Percentiles rank a stretch among this genome's conserved stretches.
phyloP scores from a whole-genome alignment of 2,329 filamentous ascomycete genomes.

The Paraconiothyrium brasiliense region DNA sequence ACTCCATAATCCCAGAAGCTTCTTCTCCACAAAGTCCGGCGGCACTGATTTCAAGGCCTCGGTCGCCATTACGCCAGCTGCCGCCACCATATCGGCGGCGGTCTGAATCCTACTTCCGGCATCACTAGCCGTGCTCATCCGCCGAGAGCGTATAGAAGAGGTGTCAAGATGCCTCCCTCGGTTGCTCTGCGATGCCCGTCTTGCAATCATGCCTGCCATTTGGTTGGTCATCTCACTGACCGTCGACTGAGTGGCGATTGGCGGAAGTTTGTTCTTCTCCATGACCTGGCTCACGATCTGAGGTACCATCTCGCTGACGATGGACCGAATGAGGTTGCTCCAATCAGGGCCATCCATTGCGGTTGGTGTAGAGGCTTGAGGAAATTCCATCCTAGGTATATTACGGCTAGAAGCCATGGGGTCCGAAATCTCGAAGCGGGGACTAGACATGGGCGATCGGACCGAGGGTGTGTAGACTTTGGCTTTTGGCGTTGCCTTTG shows the following conservation, averaged over 20 bases:
- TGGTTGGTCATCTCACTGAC: constrained; percentile 42
- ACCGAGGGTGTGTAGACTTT: constrained; percentile 13
- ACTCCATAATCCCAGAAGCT: constrained; percentile 42
- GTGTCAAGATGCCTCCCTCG: constrained; percentile 38
- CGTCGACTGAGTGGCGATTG: constrained; percentile 29
- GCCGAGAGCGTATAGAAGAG: constrained; percentile 33
- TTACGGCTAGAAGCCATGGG: constrained; percentile 18
- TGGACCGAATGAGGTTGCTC: constrained; percentile 40
- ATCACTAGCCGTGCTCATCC: constrained; percentile 41
- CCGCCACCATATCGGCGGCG: constrained; percentile 46
- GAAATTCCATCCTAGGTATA: constrained; percentile 17
- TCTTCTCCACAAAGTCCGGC: constrained; percentile 46
- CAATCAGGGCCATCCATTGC: constrained; percentile 33
- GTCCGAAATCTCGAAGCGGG: constrained; percentile 29
- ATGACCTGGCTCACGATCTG: constrained; percentile 45
- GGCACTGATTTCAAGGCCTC: constrained; percentile 38
- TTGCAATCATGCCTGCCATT: constrained; percentile 39
- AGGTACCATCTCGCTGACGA: constrained; percentile 46
- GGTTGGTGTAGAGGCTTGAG: constrained; percentile 12
- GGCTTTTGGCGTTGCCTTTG: constrained; percentile 9
- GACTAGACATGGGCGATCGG: constrained; percentile 25
- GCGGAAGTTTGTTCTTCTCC: constrained; percentile 35
- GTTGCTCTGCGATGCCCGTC: constrained; percentile 37
- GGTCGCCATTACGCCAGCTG: constrained; percentile 41
- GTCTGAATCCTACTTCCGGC: constrained; percentile 41